phyloP scores from a whole-genome alignment of 1,284 basidiomycete genomes.

The Cryptococcus hybrid region DNA sequence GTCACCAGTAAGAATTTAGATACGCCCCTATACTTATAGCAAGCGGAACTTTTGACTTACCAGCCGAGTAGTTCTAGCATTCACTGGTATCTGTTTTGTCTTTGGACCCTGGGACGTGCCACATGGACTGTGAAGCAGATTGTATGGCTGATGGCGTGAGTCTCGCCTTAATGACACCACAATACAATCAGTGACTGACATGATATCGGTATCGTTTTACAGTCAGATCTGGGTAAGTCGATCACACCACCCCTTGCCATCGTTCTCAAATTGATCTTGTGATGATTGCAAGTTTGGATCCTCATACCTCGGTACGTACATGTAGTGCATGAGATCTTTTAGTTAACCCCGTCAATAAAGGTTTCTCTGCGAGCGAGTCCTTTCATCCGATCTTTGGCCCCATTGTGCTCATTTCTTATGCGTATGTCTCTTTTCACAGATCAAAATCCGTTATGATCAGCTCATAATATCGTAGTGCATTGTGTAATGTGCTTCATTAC shows the following conservation, averaged over 20 bases:
- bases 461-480: conserved; percentile 13
- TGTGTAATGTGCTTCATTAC: conserved; percentile 49
- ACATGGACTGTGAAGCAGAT: conserved; percentile 68
- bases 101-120: conserved; percentile 69
- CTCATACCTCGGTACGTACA: conserved; percentile 27
- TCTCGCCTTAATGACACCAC: conserved; percentile 32
- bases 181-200: background rate
- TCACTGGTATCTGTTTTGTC: conserved; percentile 78
- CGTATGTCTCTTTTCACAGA: conserved; percentile 37
- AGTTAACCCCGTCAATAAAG: conserved; percentile 7
- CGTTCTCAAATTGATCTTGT: background rate
- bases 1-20: conserved; percentile 57
- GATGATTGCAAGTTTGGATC: conserved; percentile 31
- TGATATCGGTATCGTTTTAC: background rate
- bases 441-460: background rate
- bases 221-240: conserved; percentile 50
- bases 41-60: background rate
- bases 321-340: background rate
- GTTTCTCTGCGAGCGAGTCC: conserved; percentile 58
- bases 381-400: conserved; percentile 77
- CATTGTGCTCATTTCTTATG: conserved; percentile 77
- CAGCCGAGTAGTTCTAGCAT: conserved; percentile 50
- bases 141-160: conserved; percentile 59
- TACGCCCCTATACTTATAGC: background rate
- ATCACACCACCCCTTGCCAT: background rate